Evolutionary conservation across 768 basidiomycete genomes (phyloP), one percentile per base, ranked within the genome.

Genomic region (Russula brevipes): DNA sequence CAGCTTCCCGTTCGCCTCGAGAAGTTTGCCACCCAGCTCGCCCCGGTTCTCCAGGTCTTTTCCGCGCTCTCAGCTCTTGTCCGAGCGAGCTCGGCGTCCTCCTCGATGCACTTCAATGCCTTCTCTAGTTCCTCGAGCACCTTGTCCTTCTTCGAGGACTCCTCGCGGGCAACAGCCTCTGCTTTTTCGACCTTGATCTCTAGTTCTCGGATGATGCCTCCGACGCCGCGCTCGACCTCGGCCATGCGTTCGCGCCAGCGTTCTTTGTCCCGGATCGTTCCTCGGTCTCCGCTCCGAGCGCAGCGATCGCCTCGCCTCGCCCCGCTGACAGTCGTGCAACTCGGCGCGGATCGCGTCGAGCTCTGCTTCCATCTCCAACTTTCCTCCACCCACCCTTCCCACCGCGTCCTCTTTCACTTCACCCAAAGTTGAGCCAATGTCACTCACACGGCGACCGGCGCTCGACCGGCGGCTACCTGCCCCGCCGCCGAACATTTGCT

Each of bases 371-470:
- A 83, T 73, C 44, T 80, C 80, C 3, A 83, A 81, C 71, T 82
- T 88, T 91, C 88, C 63, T 88, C 88, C 35, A 83, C 75, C 87
- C 87, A 89, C 11, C 78, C 82, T 66, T 91, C 88, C 77, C 85
- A 52, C 71, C 11, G 79, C 77, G 60, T 88, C 85, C 69, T 90
- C 89, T 45, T 78, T 79, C 1, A 89, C 84, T 64, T 85, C 79
- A 4, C 83, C 84, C 64, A 89, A 69, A 1, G 77, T 74, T 1
- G 77, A 78, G 6, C 81, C 82, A 2, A 74, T 75, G 0, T 78
- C 73, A 61, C 88, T 89, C 12, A 80, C 67, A 31, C 88, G 76
- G 59, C 82, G 72, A 17, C 74, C 79, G 30, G 68, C 69, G 24
- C 70, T 58, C 52, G 76, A 62, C 73, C 71, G 64, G 54, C 77